Conservation (phyloP, 306 rosid species). For the Prunus persica region Prunus_persica_NCBIv2 NC_034011.1:18480001-18480500, state of each 20-base stretch:
- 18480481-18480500: not conserved
- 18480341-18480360: not conserved
- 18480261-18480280: constrained; percentile 59
- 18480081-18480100: constrained; percentile 21
- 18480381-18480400: not conserved
- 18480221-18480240: constrained; percentile 38
- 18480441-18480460: not conserved
- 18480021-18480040: not conserved
- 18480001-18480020: not conserved
- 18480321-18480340: constrained; percentile 27
- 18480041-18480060: not conserved
- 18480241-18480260: constrained; percentile 33
- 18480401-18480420: not conserved
- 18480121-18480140: constrained; percentile 63
- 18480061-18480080: not conserved
- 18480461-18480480: not conserved
- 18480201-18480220: constrained; percentile 32
- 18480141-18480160: constrained; percentile 50
- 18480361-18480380: not conserved
- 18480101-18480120: constrained; percentile 57
- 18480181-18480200: constrained; percentile 31
- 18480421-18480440: not conserved
- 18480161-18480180: constrained; percentile 33
- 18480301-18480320: constrained; percentile 51
- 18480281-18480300: constrained; percentile 39